Evolutionary conservation across 257 asterid species (phyloP), one percentile per base, ranked within the genome.

Genomic region (Haberlea rhodopensis): DNA sequence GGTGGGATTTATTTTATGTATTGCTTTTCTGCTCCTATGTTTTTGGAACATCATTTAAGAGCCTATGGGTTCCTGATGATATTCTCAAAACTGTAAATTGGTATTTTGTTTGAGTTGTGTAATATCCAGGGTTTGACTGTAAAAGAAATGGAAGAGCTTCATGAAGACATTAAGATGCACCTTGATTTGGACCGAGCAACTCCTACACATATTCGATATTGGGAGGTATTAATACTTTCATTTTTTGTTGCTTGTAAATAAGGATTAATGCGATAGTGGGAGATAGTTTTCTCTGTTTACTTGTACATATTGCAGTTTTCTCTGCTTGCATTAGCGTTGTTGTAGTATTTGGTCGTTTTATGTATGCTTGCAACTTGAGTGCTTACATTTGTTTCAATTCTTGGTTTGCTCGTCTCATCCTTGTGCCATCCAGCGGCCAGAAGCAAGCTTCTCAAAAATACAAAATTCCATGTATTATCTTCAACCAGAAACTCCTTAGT

Each of bases 121-220:
- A 31, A 46, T 70, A 53, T 54, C 40, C 76, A 87, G 95, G 97
- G 99, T 45, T 76, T 92, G 82, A 83, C 85, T 26, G 95, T 76
- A 7, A 87, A 84, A 72, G 97, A 92, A 71, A 87, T 86, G 89
- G 97, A 92, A 76, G 97, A 92, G 75, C 94, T 92, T 72, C 94
- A 83, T 29, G 85, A 84, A 58, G 99, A 92, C 72, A 89, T 92
- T 59, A 92, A 92, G 80, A 75, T 89, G 94, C 97, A 89, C 75
- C 89, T 92, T 62, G 99, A 84, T 73, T 74, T 89, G 13, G 99
- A 89, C 75, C 81, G 91, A 76, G 89, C 90, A 22, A 92, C 99
- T 21, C 90, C 92, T 22, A 80, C 88, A 15, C 97, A 82, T 64
- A 70, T 77, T 72, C 86, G 75, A 71, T 92, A 87, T 57, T 92